Conservation (phyloP, 2,329 filamentous ascomycete species). For the Fusarium papillatum region DNA sequence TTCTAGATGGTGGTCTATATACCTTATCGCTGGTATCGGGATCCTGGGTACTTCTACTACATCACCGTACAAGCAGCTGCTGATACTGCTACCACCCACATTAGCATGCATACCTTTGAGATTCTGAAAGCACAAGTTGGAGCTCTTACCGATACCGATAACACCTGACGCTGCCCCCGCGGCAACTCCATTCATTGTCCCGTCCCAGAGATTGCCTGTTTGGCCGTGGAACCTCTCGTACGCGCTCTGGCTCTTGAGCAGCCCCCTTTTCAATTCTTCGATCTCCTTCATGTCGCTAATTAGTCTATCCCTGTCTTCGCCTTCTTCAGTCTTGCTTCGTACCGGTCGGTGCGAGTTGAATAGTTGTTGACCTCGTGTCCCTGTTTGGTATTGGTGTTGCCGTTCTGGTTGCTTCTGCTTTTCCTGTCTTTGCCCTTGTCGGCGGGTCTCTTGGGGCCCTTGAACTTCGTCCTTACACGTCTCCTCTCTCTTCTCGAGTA, state of each 20-base stretch:
- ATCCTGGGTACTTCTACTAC: neutral
- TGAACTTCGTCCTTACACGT: neutral
- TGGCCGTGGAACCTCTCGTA: conserved; percentile 1
- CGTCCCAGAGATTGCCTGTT: conserved; percentile 2
- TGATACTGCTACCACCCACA: neutral
- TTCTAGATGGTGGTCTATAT: neutral
- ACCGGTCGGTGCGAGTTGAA: neutral
- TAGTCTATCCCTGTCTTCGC: neutral
- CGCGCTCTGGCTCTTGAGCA: neutral
- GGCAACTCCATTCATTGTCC: conserved; percentile 10
- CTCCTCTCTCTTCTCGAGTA: neutral
- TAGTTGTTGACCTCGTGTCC: neutral
- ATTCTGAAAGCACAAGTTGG: neutral
- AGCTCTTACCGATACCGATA: conserved; percentile 5
- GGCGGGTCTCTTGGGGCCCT: neutral
- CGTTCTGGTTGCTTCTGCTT: neutral
- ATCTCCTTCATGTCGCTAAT: neutral
- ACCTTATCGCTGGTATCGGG: neutral
- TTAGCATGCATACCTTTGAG: neutral
- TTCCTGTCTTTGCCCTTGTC: neutral
- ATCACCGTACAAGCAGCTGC: neutral
- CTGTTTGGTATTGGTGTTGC: neutral
- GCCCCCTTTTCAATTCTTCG: neutral
- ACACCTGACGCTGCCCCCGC: conserved; percentile 7
- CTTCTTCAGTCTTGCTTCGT: neutral